Evolutionary conservation across 257 asterid genomes (phyloP).

Genomic region (Verbascum thapsus): DNA sequence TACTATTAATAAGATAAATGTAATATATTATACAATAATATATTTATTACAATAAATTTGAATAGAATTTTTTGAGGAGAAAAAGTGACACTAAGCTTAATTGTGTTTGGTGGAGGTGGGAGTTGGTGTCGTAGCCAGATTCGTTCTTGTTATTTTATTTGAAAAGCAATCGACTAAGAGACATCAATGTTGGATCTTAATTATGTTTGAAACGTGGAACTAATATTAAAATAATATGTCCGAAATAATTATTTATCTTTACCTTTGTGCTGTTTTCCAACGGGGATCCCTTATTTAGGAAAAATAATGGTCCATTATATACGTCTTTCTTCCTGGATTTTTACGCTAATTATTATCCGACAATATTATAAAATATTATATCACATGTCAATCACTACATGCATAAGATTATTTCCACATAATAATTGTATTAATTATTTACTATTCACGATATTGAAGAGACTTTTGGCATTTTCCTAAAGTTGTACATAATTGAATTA

Average conservation of each 20-base stretch:
- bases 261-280: conserved; percentile 36
- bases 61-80: no score
- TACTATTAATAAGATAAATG: no score
- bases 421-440: background rate
- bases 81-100: no score
- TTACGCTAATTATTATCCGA: conserved; percentile 31
- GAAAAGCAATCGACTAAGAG: no score
- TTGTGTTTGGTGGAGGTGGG: no score
- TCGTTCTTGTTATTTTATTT: no score
- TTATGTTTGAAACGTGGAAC: conserved; percentile 34
- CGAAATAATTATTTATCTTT: conserved; percentile 22
- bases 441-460: background rate
- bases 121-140: no score
- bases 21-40: no score
- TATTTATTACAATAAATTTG: no score
- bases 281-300: no score
- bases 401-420: background rate
- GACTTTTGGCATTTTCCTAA: background rate
- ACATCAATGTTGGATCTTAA: conserved; percentile 23
- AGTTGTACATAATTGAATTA: conserved; percentile 32
- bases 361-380: no score
- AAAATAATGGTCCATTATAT: conserved; percentile 38
- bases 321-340: conserved; percentile 31
- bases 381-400: conserved; percentile 1
- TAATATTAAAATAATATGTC: background rate